These are phyloP conservation scores for Panellus pusillus DNA, from an alignment of 768 basidiomycete genomes.

Conservation along the genomic window DNA sequence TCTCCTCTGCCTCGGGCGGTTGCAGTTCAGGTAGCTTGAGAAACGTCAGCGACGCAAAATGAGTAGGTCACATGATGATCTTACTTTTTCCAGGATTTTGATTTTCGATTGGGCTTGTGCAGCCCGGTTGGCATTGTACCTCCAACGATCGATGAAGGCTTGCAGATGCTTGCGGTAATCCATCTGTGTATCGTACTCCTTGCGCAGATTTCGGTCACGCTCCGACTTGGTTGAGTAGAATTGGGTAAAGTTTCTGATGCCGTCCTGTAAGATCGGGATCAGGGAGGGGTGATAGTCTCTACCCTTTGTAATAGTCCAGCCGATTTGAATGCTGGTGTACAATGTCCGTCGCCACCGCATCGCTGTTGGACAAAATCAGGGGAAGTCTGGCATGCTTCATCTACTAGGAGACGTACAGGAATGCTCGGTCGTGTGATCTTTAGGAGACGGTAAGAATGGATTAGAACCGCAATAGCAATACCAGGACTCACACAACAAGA, in stretches of 20 bases:
- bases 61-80: background rate
- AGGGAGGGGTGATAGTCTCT: background rate
- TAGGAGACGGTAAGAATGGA: constrained; percentile 12
- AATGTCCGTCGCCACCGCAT: constrained; percentile 97
- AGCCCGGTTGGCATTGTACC: constrained; percentile 95
- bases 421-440: constrained; percentile 96
- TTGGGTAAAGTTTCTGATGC: constrained; percentile 85
- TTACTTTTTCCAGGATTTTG: constrained; percentile 72
- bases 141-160: constrained; percentile 97
- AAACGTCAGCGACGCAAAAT: background rate
- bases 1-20: constrained; percentile 91
- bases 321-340: constrained; percentile 93
- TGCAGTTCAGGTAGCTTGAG: constrained; percentile 84
- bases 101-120: constrained; percentile 84
- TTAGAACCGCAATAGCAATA: background rate
- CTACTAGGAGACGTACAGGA: constrained; percentile 56
- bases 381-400: background rate
- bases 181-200: constrained; percentile 96
- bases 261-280: constrained; percentile 2
- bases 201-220: constrained; percentile 84
- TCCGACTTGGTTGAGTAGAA: constrained; percentile 99
- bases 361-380: constrained; percentile 41
- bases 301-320: constrained; percentile 98
- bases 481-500: constrained; percentile 77
- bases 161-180: constrained; percentile 94